A percentile compares a stretch with the other conserved stretches of the same genome.
phyloP scores from a whole-genome alignment of 345 rosid genomes.

The Pistacia atlantica region DNA sequence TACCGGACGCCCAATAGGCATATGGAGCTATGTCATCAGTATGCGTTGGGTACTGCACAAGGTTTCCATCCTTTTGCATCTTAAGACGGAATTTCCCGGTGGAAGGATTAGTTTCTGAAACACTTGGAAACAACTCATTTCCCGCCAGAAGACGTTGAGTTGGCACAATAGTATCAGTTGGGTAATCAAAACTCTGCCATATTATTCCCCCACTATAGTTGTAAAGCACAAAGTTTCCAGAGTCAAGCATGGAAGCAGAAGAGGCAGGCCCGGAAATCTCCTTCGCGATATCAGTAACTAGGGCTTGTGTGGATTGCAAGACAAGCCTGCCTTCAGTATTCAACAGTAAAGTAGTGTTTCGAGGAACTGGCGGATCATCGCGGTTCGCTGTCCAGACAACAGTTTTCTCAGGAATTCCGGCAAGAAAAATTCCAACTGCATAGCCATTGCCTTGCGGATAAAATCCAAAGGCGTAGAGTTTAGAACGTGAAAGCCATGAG shows the following conservation, averaged over 20 bases:
- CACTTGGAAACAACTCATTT: slow-evolving; percentile 11
- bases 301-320: slow-evolving; percentile 6
- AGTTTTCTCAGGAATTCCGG: neutral
- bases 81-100: slow-evolving; percentile 14
- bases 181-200: slow-evolving; percentile 11
- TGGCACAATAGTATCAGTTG: slow-evolving; percentile 10
- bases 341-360: slow-evolving; percentile 19
- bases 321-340: slow-evolving; percentile 1
- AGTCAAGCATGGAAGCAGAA: slow-evolving; percentile 35
- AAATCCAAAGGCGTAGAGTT: slow-evolving; percentile 25
- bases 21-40: neutral
- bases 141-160: slow-evolving; percentile 9
- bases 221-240: slow-evolving; percentile 33
- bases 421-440: slow-evolving; percentile 23
- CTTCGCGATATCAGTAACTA: neutral
- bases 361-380: slow-evolving; percentile 26
- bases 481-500: neutral
- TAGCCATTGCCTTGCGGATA: slow-evolving; percentile 21
- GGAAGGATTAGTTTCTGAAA: slow-evolving; percentile 16
- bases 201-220: neutral
- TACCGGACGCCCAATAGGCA: slow-evolving; percentile 18
- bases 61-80: slow-evolving; percentile 34
- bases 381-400: slow-evolving; percentile 36
- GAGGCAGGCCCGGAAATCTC: neutral
- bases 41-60: slow-evolving; percentile 14